Evolutionary conservation across 352 stramenopile species (phyloP), one percentile per base, ranked within the genome.

Genomic region (Globisporangium sylvaticum): DNA sequence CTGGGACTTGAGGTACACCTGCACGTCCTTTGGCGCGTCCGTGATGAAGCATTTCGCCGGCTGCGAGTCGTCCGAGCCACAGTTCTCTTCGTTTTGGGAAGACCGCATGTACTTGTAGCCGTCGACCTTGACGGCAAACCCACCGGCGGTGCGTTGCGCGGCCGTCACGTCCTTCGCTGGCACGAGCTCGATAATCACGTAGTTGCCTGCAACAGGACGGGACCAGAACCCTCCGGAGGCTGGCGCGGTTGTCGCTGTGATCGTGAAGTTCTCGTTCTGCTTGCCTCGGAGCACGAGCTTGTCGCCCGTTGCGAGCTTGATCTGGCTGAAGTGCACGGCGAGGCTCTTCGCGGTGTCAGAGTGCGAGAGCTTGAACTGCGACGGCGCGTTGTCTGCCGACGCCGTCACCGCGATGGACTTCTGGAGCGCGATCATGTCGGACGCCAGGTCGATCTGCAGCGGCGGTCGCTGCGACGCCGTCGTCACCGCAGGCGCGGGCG

Each of bases 1-100:
- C 39, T 73, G 67, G 1, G 70, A 32, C 42, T 70, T 71, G 25
- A 76, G 39, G 58, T 76, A 76, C 42, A 63, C 60, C 14, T 68
- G 48, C 34, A 64, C 34, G 58, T 70, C 62, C n/a, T 24, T 52
- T 6, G 25, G 12, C 0, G 46, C 42, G 44, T 64, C 65, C 10
- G 61, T 67, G 54, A 75, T 66, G 48, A 75, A 72, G 58, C 66
- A 73, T 42, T 76, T 76, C 39, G 60, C 62, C 1, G 70, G 66
- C n/a, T 59, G 48, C 57, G 70, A 76, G 53, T 73, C 58, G 46
- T 73, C 67, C 3, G 58, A 42, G 10, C 66, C 67, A 42, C 70
- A 76, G 60, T 67, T 58, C 12, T 64, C 59, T 39, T 67, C 66
- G 9, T 73, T 62, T 20, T 53, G 15, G 0, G 58, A 22, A 7